These are phyloP conservation scores for Coemansia sp. DNA, from an alignment of 192 early-diverging fungal genomes.

Conservation along the genomic window DNA sequence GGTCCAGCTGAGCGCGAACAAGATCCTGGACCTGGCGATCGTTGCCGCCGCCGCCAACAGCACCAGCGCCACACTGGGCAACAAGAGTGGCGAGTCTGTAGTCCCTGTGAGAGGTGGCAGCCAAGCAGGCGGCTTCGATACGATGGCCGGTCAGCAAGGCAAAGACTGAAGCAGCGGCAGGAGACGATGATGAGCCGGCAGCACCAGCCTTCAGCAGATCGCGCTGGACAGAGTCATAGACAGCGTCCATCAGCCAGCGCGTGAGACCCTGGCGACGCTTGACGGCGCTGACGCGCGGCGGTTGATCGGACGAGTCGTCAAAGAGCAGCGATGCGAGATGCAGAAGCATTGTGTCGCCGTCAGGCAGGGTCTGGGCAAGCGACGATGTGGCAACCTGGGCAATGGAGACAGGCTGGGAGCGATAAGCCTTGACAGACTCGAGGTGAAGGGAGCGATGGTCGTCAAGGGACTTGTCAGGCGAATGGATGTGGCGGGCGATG, in stretches of 20 bases:
- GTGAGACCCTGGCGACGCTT: slow-evolving; percentile 60
- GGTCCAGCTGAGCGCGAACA: slow-evolving; percentile 32
- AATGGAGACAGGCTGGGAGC: background rate
- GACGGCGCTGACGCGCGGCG: slow-evolving; percentile 26
- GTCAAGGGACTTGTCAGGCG: background rate
- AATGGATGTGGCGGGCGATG: slow-evolving; percentile 32
- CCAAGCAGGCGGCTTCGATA: slow-evolving; percentile 63
- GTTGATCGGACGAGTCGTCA: slow-evolving; percentile 13
- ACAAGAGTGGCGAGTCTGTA: slow-evolving; percentile 77
- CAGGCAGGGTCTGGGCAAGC: background rate
- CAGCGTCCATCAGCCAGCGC: slow-evolving; percentile 65
- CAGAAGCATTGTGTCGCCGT: slow-evolving; percentile 21
- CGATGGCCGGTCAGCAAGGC: slow-evolving; percentile 60
- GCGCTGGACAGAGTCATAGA: slow-evolving; percentile 49
- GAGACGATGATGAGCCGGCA: slow-evolving; percentile 8
- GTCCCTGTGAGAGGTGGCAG: slow-evolving; percentile 64
- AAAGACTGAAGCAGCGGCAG: slow-evolving; percentile 54
- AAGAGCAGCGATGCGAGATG: slow-evolving; percentile 43
- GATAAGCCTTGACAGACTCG: slow-evolving; percentile 9
- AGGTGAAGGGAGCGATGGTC: slow-evolving; percentile 16
- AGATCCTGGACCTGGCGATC: slow-evolving; percentile 36
- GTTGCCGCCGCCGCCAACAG: slow-evolving; percentile 60
- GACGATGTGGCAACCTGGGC: background rate
- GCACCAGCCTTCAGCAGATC: slow-evolving; percentile 35
- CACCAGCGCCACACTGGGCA: slow-evolving; percentile 58